Conservation (phyloP, 345 rosid genomes). For the Anacardium occidentale region DNA sequence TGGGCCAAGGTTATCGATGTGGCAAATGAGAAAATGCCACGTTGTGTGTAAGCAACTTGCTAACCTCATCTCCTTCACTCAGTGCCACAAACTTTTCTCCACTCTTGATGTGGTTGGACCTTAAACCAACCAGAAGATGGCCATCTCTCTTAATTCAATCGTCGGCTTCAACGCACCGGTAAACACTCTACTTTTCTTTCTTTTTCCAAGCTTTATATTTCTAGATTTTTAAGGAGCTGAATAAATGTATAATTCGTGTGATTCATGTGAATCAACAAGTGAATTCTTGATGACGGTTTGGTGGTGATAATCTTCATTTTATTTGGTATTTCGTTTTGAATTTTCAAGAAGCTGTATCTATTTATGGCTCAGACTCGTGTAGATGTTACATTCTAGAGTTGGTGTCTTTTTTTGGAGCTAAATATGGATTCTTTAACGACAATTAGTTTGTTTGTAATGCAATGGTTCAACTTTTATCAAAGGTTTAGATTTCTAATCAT, state of each 20-base stretch:
- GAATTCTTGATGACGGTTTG: too few species aligned
- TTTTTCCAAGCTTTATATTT: not conserved
- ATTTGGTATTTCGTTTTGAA: not conserved
- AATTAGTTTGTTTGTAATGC: not conserved
- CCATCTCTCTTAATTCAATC: conserved; percentile 39
- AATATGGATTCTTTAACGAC: not conserved
- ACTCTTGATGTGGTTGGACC: conserved; percentile 23
- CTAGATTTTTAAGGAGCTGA: not conserved
- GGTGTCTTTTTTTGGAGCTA: not conserved
- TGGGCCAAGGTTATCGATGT: not conserved
- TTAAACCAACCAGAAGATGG: conserved; percentile 25
- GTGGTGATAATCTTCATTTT: not conserved
- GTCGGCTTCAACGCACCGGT: conserved; percentile 37
- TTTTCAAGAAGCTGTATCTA: not conserved
- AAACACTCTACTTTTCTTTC: not conserved
- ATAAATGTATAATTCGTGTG: not conserved
- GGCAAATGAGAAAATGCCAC: conserved; percentile 1
- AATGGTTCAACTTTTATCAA: not conserved
- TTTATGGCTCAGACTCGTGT: not conserved
- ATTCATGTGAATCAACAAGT: not conserved
- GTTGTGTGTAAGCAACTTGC: not conserved
- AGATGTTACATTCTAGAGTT: not conserved
- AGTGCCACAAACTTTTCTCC: conserved; percentile 15
- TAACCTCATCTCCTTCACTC: conserved; percentile 13
- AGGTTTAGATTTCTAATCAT: not conserved